These are phyloP conservation scores for Beauveria asiatica DNA, from an alignment of 2,329 filamentous ascomycete genomes.

Conservation along the genomic window DNA sequence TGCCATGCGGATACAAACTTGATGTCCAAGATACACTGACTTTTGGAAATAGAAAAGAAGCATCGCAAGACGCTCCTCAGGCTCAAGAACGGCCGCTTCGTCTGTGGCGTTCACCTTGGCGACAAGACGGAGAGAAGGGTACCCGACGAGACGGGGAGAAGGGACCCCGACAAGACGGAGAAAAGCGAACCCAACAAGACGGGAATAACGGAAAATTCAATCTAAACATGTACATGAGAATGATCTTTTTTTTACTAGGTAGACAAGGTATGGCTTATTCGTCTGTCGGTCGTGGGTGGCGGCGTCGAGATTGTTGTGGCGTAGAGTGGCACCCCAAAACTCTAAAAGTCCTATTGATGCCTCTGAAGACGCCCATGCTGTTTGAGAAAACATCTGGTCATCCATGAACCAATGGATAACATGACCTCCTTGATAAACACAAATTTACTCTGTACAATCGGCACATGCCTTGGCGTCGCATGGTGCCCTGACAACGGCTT, in stretches of 20 bases:
- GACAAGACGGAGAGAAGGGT: background rate
- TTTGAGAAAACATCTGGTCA: background rate
- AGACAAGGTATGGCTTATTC: too few species aligned
- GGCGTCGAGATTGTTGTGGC: too few species aligned
- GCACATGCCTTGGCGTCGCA: background rate
- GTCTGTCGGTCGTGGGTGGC: too few species aligned
- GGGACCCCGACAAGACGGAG: background rate
- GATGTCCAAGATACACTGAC: background rate
- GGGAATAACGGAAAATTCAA: background rate
- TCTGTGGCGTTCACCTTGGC: background rate
- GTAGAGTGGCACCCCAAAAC: too few species aligned
- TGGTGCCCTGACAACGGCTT: background rate
- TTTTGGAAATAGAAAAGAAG: too few species aligned
- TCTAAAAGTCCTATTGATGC: too few species aligned
- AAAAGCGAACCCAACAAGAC: background rate
- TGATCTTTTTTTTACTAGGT: too few species aligned
- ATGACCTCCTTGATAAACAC: background rate
- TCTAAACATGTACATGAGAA: background rate
- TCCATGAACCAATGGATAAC: too few species aligned
- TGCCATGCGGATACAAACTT: too few species aligned
- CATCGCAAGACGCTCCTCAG: background rate
- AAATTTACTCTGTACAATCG: background rate
- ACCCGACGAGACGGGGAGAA: too few species aligned
- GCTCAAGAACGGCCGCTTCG: constrained; percentile 1
- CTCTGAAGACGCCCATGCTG: background rate